Evolutionary conservation across 768 basidiomycete species (phyloP), one percentile per base, ranked within the genome.

Genomic region (Lactarius evosmus): DNA sequence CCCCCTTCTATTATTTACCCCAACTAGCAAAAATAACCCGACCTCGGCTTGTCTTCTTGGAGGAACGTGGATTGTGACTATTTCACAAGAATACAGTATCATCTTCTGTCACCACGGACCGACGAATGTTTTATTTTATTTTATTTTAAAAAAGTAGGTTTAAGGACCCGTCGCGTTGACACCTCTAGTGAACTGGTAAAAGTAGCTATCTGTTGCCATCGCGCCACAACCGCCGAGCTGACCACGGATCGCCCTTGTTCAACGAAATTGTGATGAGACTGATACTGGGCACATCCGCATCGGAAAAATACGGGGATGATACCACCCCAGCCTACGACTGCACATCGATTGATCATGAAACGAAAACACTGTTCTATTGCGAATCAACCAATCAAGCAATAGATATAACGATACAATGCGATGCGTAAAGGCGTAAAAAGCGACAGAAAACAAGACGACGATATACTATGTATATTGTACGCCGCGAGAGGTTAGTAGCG

Each of bases 321-420:
- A 19, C 6, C 25, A 25, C 12, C 12, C 4, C 46, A 25, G 25
- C 25, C 46, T 49, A 4, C 19, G 44, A 25, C 34, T 57, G 44
- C 44, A 34, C 30, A 55, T 59, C 57, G 52, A 64, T 64, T 34
- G 63, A 60, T 55, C n/a, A 34, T 54, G 9, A 27, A 38, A 30
- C 12, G 34, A 60, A 16, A 30, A 41, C 55, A 40, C 30, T 6
- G 56, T 58, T 60, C 63, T 64, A 64, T 59, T 34, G 58, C 46
- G 29, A 46, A 12, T 32, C 29, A 46, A 60, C 34, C 63, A 64
- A 64, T 49, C 53, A 30, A 64, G 63, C 58, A 64, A 64, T 64
- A 64, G 58, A 64, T 64, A 64, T 64, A 38, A 64, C 38, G 40
- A 64, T 64, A 64, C 63, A 60, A 33, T 60, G 63, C 63, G 53